Evolutionary conservation across 345 rosid genomes (phyloP).

Genomic region (Aquilaria malaccensis): DNA sequence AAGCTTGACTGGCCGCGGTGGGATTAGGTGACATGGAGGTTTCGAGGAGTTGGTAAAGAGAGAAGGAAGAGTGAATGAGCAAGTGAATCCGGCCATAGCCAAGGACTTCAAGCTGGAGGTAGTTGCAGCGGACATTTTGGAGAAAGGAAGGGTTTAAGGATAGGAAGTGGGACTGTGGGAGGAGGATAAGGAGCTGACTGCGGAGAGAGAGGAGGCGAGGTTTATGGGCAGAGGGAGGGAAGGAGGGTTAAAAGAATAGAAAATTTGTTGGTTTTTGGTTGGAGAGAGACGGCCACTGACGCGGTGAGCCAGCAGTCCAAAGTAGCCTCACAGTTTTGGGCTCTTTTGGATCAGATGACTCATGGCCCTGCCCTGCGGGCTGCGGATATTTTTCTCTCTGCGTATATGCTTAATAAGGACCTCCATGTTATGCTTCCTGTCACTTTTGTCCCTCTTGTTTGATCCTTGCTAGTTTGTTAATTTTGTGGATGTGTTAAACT

Average conservation of each 20-base stretch:
- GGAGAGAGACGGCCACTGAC: not conserved
- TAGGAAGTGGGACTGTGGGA: constrained; percentile 7
- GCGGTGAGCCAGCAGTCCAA: constrained; percentile 6
- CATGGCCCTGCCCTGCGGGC: not conserved
- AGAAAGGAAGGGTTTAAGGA: constrained; percentile 16
- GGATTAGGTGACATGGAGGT: constrained; percentile 24
- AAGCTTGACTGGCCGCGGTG: constrained; percentile 21
- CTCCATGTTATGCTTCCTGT: not conserved
- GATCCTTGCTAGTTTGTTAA: not conserved
- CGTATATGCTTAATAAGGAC: not conserved
- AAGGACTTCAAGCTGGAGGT: constrained; percentile 39
- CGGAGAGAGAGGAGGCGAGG: not conserved
- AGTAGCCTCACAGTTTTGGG: constrained; percentile 5
- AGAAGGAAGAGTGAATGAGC: constrained; percentile 35
- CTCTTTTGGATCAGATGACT: not conserved
- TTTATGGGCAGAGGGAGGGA: not conserved
- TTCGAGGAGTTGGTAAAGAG: constrained; percentile 25
- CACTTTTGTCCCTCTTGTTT: not conserved
- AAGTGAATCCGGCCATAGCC: constrained; percentile 45
- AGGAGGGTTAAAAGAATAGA: too few relatives aligned
- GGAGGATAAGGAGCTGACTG: constrained; percentile 18
- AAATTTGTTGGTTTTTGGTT: too few relatives aligned
- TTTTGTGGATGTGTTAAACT: not conserved
- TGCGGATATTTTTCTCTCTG: too few relatives aligned
- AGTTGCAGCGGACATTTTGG: constrained; percentile 34